Base-by-base conservation (phyloP, 352 stramenopile genomes). In the Halophytophthora batemanensis region DNA sequence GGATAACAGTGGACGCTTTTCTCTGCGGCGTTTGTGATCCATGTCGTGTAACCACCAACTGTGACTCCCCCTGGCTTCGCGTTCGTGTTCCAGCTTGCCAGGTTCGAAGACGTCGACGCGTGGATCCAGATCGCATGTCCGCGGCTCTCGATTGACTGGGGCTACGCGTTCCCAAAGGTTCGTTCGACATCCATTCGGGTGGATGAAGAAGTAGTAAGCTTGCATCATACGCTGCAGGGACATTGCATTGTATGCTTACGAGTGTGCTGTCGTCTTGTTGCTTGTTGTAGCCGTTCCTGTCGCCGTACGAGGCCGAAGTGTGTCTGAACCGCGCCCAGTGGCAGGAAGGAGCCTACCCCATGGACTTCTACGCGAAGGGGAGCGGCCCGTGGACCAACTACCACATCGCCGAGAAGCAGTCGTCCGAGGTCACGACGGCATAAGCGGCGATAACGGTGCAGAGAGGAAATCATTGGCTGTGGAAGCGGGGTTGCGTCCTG, bases 81-180 rank as follows among this genome's bases (percentile, higher is more conserved):
- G 23, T 28, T 10, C 7, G 7, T 53, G 41, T 3, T 54, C n/a
- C 43, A 98, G 88, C 68, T 98, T 28, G 74, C 74, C 6, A 71
- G 88, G 23, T 93, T 97, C 28, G 59, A 78, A 10, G 75, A 92
- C 40, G 82, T 98, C 10, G 91, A 98, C 49, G 96, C 91, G 7
- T 99, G 96, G 96, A 97, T 99, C 42, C 97, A 99, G 72, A 90
- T 99, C 38, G 96, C 97, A 15, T 99, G 97, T 67, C 97, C 97
- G 3, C 77, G 97, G 13, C 76, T 99, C 13, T 98, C 90, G 21
- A 97, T 99, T 33, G 97, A 99, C 68, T 99, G 97, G 97, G 97
- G 97, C 46, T 96, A 98, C 58, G 90, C 92, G 35, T 98, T 99
- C 51, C 68, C 69, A 21, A 97, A 96, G 71, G 84, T 90, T 38